Percentiles rank a stretch among this genome's conserved stretches.
Conservation (phyloP, 108 stramenopile genomes). For the Cyclotella kingstonii region DNA sequence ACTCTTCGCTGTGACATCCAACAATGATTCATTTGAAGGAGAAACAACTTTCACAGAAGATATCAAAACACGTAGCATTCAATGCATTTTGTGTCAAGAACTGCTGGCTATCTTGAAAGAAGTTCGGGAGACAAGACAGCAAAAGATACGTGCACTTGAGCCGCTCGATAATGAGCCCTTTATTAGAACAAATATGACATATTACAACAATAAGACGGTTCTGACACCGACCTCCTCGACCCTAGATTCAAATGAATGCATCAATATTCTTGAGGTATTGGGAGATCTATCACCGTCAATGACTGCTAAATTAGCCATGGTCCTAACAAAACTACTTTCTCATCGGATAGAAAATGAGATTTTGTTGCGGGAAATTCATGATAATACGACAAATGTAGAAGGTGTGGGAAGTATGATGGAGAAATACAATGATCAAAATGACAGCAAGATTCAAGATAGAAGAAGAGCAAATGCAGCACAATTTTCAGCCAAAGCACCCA, state of each 20-base stretch:
- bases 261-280: constrained; percentile 30
- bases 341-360: constrained; percentile 46
- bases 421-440: not conserved
- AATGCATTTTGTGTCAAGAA: constrained; percentile 23
- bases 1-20: not conserved
- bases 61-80: not conserved
- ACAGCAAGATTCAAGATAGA: not conserved
- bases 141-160: not conserved
- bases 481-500: constrained; percentile 11
- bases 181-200: constrained; percentile 34
- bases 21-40: not conserved
- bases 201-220: constrained; percentile 13
- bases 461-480: not conserved
- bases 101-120: constrained; percentile 8
- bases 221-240: not conserved
- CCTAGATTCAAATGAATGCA: not conserved
- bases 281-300: constrained; percentile 26
- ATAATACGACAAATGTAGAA: constrained; percentile 57
- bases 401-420: constrained; percentile 19
- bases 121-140: not conserved
- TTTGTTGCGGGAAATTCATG: constrained; percentile 62
- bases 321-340: constrained; percentile 38
- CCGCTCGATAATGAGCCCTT: constrained; percentile 5
- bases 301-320: constrained; percentile 26
- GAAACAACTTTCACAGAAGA: constrained; percentile 11